Conservation (phyloP, 2,329 filamentous ascomycete species). For the Epichloe gansuensis region DNA sequence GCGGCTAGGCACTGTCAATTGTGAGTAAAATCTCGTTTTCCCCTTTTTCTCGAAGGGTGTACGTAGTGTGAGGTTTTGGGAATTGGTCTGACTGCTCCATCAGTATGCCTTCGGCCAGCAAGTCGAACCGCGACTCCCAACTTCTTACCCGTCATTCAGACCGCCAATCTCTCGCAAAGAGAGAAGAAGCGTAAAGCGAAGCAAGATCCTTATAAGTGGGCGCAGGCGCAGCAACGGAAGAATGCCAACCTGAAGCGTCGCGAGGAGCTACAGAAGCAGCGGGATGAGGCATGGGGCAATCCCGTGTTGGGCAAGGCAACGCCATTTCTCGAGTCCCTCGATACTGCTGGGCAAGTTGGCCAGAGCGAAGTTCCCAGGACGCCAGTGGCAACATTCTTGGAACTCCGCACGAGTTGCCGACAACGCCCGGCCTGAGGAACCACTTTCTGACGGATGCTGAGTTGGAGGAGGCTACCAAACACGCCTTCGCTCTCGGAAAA, state of each 20-base stretch:
- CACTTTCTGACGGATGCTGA: slow-evolving; percentile 60
- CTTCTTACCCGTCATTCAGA: slow-evolving; percentile 48
- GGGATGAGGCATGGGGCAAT: slow-evolving; percentile 57
- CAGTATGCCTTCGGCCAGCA: slow-evolving; percentile 50
- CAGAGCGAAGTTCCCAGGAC: slow-evolving; percentile 25
- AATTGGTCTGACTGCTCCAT: background rate
- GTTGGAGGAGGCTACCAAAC: slow-evolving; percentile 51
- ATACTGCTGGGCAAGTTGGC: slow-evolving; percentile 43
- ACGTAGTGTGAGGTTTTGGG: too few species aligned
- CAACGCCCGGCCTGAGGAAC: slow-evolving; percentile 51
- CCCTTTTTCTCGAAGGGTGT: too few species aligned
- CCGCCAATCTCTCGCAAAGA: slow-evolving; percentile 49
- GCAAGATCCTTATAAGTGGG: slow-evolving; percentile 71
- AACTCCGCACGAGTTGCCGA: slow-evolving; percentile 31
- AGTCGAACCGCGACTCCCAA: slow-evolving; percentile 32
- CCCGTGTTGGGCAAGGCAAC: slow-evolving; percentile 69
- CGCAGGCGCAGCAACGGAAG: slow-evolving; percentile 73
- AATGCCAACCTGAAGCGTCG: slow-evolving; percentile 70
- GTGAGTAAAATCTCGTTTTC: slow-evolving; percentile 31
- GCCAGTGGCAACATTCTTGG: slow-evolving; percentile 29
- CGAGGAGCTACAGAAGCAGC: slow-evolving; percentile 52
- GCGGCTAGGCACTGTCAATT: slow-evolving; percentile 45
- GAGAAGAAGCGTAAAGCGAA: slow-evolving; percentile 55
- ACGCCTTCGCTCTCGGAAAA: slow-evolving; percentile 56
- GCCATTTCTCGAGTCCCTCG: slow-evolving; percentile 73